Evolutionary conservation across 1,284 basidiomycete species (phyloP).

Genomic region (Heliocybe sulcata): DNA sequence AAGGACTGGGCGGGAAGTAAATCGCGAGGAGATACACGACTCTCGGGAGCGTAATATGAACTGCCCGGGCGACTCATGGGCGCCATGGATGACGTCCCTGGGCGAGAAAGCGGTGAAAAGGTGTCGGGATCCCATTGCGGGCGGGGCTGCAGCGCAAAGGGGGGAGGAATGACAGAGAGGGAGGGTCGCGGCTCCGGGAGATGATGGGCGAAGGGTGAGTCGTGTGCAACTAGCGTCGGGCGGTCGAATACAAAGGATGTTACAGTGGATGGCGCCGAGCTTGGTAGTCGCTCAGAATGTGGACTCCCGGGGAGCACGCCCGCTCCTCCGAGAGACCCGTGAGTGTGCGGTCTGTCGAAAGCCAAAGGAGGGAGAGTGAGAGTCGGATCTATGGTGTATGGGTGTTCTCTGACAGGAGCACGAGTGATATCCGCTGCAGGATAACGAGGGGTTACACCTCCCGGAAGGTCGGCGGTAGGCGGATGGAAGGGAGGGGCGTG

Average conservation of each 20-base stretch:
- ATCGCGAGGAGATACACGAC: background rate
- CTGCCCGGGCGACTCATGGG: conserved; percentile 25
- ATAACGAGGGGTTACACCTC: background rate
- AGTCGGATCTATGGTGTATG: conserved; percentile 22
- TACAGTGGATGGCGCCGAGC: background rate
- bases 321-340: conserved; percentile 7
- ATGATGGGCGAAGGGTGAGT: conserved; percentile 34
- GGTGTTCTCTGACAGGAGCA: background rate
- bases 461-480: background rate
- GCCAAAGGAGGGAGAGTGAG: conserved; percentile 35
- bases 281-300: background rate
- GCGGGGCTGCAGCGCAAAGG: conserved; percentile 56
- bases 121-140: conserved; percentile 50
- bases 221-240: conserved; percentile 10
- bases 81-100: conserved; percentile 7
- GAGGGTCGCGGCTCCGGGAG: conserved; percentile 25
- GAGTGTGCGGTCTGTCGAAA: conserved; percentile 15
- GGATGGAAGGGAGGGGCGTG: background rate
- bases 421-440: background rate
- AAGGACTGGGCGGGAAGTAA: background rate
- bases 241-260: background rate
- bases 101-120: conserved; percentile 14
- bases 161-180: conserved; percentile 41
- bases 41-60: background rate
- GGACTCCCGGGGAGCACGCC: background rate